These are phyloP conservation scores for Xylariaceae sp. DNA, from an alignment of 2,329 filamentous ascomycete genomes.

Conservation along the genomic window DNA sequence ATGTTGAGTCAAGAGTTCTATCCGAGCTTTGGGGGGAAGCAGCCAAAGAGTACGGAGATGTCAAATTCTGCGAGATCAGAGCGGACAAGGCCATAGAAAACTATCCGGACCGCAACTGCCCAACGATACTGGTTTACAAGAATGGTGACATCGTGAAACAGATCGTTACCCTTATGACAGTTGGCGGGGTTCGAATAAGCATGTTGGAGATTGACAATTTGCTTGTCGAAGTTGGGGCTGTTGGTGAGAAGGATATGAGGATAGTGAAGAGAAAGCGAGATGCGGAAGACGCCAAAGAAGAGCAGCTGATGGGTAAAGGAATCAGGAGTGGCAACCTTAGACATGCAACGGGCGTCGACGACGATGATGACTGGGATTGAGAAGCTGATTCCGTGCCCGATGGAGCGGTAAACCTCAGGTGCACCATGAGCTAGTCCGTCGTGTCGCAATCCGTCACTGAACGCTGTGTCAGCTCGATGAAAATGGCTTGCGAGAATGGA, in stretches of 20 bases:
- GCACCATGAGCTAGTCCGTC: too few relatives aligned
- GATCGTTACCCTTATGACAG: conserved; percentile 78
- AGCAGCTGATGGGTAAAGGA: conserved; percentile 46
- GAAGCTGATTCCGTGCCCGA: background rate
- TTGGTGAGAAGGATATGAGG: conserved; percentile 74
- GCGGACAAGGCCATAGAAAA: conserved; percentile 92
- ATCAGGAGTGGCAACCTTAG: conserved; percentile 48
- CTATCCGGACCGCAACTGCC: conserved; percentile 92
- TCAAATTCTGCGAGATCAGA: conserved; percentile 97
- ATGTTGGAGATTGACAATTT: conserved; percentile 76
- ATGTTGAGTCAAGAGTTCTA: conserved; percentile 79
- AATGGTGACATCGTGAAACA: conserved; percentile 91
- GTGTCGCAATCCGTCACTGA: too few relatives aligned
- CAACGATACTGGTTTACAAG: conserved; percentile 87
- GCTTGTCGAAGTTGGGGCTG: conserved; percentile 75
- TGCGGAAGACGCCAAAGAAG: conserved; percentile 58
- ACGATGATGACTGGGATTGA: conserved; percentile 62
- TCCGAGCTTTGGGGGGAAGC: conserved; percentile 82
- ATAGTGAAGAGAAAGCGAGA: conserved; percentile 59
- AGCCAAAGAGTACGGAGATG: conserved; percentile 79
- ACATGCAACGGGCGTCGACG: conserved; percentile 38
- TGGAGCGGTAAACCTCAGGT: background rate
- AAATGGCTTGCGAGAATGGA: background rate
- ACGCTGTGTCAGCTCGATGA: background rate
- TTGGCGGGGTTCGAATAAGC: conserved; percentile 68